Evolutionary conservation across 352 stramenopile species (phyloP), one percentile per base, ranked within the genome.

Genomic region (Phytophthora boehmeriae): DNA sequence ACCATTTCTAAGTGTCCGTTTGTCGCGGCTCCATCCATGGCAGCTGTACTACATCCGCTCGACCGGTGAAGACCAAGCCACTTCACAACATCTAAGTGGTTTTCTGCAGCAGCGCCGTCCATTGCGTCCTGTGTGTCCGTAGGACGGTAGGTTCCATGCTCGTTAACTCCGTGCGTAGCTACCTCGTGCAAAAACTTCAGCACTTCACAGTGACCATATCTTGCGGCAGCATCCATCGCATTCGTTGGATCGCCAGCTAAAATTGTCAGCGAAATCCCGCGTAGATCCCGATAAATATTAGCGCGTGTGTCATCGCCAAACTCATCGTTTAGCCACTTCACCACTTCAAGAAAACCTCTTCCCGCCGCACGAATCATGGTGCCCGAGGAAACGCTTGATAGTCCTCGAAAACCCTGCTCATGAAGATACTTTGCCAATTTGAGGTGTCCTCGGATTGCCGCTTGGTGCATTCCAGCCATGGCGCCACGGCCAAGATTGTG

Each of bases 281-380:
- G 63, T 20, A 71, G 46, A 38, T 71, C 57, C 20, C 43, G 53
- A 50, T 71, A 67, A 46, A 71, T 50, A 56, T 71, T 20, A 9
- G 13, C 51, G 35, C 42, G 36, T 20, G 50, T 9, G 19, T 66
- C 48, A 17, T 22, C 30, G 10, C 36, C 48, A 54, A 71, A 71
- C 19, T 62, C 56, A 11, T 49, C 39, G 28, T 74, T 57, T 8
- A 75, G 28, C 67, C 67, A 75, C 46, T 59, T 41, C 4, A 75
- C 68, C 5, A 70, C 68, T 39, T 67, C 53, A 34, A 76, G 23
- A 50, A 64, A 73, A 1, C 68, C 68, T 16, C 57, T 46, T 2
- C 64, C 66, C 5, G 66, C 66, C 1, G 66, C 66, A 34, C 59
- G 64, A 52, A 71, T 56, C 66, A 71, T 75, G 43, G 66, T 75